Base-by-base conservation (phyloP, 2,329 filamentous ascomycete species). In the Didymellaceae sp. region DNA sequence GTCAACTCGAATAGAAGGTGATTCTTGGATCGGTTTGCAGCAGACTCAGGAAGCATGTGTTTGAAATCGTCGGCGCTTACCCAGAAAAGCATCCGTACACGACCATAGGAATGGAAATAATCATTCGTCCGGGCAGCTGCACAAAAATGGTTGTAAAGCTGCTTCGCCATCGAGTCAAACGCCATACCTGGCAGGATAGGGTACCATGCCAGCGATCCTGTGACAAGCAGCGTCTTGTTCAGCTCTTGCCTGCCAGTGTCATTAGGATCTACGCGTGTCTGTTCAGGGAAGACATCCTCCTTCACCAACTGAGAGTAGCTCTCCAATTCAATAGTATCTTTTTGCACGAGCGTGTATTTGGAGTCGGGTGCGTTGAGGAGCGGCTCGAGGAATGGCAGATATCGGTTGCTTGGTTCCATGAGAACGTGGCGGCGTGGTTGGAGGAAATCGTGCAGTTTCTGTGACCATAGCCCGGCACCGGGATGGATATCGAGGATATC, bases 401-500 rank as follows among this genome's bases (percentile, higher is more conserved):
- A 93, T 3, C 81, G 63, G 0, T 78, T 73, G 2, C 89, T 82
- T 2, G 86, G 85, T 65, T 97, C 92, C 73, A 97, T 80, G 32
- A 99, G 78, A 34, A 97, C 76, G 75, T 99, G 94, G 5, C 84
- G 86, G 49, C 91, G 86, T 4, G 93, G 93, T 63, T 90, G 76
- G 6, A 99, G 78, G 35, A 82, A 76, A 0, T 90, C 80, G 67
- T 96, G 86, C 1, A 97, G 77, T 63, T 87, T 89, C 21, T 78
- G 78, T 25, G 92, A 96, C 84, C 88, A 94, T 2, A 96, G 45
- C 7, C 91, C 90, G 1, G 77, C 77, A 11, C 91, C 91, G 0
- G 93, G 93, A 70, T 92, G 90, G 47, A 96, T 77, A 67, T 97
- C 93, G 62, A 99, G 78, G 34, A 97, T 81, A 63, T 96, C 91